phyloP scores from a whole-genome alignment of 2,329 filamentous ascomycete genomes.

The Chaetomiaceae sp. region DNA sequence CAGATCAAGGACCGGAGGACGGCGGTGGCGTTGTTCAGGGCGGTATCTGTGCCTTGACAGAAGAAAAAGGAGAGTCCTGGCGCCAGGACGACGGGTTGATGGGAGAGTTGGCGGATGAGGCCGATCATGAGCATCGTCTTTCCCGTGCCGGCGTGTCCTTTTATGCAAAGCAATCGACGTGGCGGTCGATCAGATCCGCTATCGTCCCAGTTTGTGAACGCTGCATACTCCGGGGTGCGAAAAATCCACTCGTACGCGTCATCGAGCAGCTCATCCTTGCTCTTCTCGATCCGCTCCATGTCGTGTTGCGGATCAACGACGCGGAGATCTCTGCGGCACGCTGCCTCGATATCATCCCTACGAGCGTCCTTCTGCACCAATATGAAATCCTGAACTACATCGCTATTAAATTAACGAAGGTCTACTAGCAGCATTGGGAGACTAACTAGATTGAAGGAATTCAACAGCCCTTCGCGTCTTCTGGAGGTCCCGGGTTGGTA shows the following conservation, averaged over 20 bases:
- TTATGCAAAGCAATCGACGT: conserved; percentile 20
- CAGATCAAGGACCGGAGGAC: no score
- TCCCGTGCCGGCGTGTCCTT: conserved; percentile 21
- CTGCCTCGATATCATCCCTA: conserved; percentile 10
- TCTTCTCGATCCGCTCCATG: conserved; percentile 19
- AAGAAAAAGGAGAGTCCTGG: conserved; percentile 19
- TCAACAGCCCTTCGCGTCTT: background rate
- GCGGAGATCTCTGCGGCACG: no score
- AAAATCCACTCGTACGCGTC: conserved; percentile 20
- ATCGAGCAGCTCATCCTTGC: conserved; percentile 18
- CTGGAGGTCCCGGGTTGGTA: background rate
- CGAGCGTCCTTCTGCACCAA: conserved; percentile 8
- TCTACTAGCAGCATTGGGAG: no score
- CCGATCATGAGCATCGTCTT: conserved; percentile 24
- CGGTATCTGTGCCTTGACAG: conserved; percentile 19
- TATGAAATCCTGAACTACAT: conserved; percentile 14
- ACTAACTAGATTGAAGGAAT: background rate
- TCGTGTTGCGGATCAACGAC: no score
- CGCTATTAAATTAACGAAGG: no score
- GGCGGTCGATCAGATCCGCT: conserved; percentile 9
- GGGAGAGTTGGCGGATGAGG: conserved; percentile 17
- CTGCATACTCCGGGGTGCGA: conserved; percentile 16
- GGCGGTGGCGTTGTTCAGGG: conserved; percentile 15
- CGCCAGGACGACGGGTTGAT: conserved; percentile 3
- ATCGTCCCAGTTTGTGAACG: conserved; percentile 19